Evolutionary conservation across 75 land plant species (phyloP).

Genomic region (Isoetes taiwanensis): DNA sequence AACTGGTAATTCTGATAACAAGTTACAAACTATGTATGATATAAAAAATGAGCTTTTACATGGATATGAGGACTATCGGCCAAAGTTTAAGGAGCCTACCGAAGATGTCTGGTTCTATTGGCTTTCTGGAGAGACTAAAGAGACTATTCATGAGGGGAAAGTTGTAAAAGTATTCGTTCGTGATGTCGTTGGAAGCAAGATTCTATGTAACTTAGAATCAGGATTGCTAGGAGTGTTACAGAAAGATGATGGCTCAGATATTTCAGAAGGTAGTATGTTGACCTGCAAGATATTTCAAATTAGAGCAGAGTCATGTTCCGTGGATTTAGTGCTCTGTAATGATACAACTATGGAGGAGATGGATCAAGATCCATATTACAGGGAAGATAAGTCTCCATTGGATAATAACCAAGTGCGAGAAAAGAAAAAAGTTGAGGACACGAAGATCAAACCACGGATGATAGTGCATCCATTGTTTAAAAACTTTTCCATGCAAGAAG

Average conservation of each 20-base stretch:
- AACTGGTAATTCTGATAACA: constrained; percentile 9
- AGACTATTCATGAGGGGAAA: constrained; percentile 59
- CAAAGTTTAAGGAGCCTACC: constrained; percentile 38
- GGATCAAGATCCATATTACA: not conserved
- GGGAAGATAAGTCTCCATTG: not conserved
- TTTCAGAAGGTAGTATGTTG: too few species aligned
- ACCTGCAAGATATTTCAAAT: too few species aligned
- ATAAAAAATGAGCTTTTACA: constrained; percentile 65
- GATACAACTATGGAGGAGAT: too few species aligned
- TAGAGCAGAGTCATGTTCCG: too few species aligned
- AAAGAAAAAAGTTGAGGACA: too few species aligned
- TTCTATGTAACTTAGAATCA: constrained; percentile 62
- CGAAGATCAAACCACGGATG: too few species aligned
- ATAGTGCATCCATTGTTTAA: too few species aligned
- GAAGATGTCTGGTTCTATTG: constrained; percentile 62
- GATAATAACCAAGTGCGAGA: not conserved
- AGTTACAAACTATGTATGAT: constrained; percentile 48
- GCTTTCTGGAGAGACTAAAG: constrained; percentile 79
- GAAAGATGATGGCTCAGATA: constrained; percentile 54
- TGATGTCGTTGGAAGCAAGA: constrained; percentile 35
- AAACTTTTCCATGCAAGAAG: too few species aligned
- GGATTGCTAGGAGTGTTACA: constrained; percentile 61
- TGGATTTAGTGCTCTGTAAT: too few species aligned
- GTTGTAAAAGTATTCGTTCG: constrained; percentile 71
- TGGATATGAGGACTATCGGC: constrained; percentile 75